Percentiles rank a stretch among this genome's conserved stretches.
Evolutionary conservation across 225 moss, liverwort and hornwort species (phyloP).

Genomic region (Pseudisothecium myosuroides): DNA sequence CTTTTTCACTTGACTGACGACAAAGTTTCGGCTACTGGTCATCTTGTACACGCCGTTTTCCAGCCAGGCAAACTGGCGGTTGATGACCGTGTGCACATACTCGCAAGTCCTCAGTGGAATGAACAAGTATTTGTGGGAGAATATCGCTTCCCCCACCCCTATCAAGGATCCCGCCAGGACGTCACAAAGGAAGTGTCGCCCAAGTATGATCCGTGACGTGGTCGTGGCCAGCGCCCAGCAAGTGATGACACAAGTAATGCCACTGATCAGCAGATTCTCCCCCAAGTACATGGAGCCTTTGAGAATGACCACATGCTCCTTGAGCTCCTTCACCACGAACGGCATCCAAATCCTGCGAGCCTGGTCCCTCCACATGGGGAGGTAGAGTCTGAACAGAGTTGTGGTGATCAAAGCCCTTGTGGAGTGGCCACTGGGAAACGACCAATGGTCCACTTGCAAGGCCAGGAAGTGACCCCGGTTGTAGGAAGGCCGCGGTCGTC

Average conservation of each 20-base stretch:
- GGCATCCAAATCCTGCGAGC: slow-evolving; percentile 22
- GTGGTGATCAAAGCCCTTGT: slow-evolving; percentile 56
- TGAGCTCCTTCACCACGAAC: not conserved
- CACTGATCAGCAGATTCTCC: slow-evolving; percentile 14
- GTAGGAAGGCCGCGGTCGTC: slow-evolving; percentile 57
- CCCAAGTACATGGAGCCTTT: slow-evolving; percentile 2
- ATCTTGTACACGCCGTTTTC: slow-evolving; percentile 4
- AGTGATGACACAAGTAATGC: not conserved
- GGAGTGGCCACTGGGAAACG: slow-evolving; percentile 82
- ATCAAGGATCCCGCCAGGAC: slow-evolving; percentile 32
- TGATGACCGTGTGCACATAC: slow-evolving; percentile 23
- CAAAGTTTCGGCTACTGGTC: not conserved
- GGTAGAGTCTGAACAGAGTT: slow-evolving; percentile 46
- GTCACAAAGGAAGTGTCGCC: slow-evolving; percentile 78
- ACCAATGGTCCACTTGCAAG: slow-evolving; percentile 54
- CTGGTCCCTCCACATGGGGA: slow-evolving; percentile 48
- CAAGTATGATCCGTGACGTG: slow-evolving; percentile 56
- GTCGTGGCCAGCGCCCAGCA: slow-evolving; percentile 64
- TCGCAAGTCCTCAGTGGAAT: slow-evolving; percentile 31
- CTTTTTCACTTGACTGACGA: slow-evolving; percentile 2
- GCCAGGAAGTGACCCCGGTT: slow-evolving; percentile 41
- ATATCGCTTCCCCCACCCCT: slow-evolving; percentile 48
- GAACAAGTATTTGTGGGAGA: slow-evolving; percentile 35
- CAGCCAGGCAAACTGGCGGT: slow-evolving; percentile 5
- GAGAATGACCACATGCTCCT: slow-evolving; percentile 1